Conservation (phyloP, 805 yeast genomes). For the Candida alai region DNA sequence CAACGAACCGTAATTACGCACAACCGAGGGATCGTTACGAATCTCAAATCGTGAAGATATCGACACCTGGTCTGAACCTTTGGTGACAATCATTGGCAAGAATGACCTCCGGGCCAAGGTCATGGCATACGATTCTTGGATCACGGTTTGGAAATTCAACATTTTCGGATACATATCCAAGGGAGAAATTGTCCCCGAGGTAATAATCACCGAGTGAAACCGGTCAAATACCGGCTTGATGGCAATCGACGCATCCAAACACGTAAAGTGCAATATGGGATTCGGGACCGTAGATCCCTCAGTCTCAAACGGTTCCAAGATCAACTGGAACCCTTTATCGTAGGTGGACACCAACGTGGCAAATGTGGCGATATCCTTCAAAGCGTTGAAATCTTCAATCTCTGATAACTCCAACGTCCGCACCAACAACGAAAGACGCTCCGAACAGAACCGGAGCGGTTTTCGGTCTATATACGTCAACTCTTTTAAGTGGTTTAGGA, state of each 20-base stretch:
- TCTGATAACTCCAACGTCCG: conserved; percentile 84
- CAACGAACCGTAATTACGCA: conserved; percentile 91
- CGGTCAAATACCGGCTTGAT: conserved; percentile 95
- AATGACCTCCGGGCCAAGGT: conserved; percentile 89
- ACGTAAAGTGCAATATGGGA: conserved; percentile 88
- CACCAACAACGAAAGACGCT: conserved; percentile 81
- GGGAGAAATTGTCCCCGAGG: conserved; percentile 98
- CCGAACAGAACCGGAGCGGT: conserved; percentile 89
- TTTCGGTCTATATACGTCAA: conserved; percentile 88
- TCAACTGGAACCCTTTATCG: conserved; percentile 87
- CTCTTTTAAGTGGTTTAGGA: conserved; percentile 88
- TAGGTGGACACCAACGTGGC: conserved; percentile 95
- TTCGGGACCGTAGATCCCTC: conserved; percentile 94
- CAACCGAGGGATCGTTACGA: conserved; percentile 96
- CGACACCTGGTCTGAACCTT: conserved; percentile 97
- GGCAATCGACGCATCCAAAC: conserved; percentile 96
- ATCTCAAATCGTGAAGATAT: conserved; percentile 95
- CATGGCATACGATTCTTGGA: conserved; percentile 95
- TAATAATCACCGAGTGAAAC: conserved; percentile 87
- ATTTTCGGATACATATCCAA: conserved; percentile 97
- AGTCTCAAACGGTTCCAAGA: conserved; percentile 93
- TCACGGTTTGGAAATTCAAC: conserved; percentile 89
- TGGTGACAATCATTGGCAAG: conserved; percentile 92
- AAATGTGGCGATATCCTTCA: conserved; percentile 94
- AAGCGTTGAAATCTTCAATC: conserved; percentile 86